Base-by-base conservation (phyloP, 106 monocot genomes). In the Allium sativum region DNA sequence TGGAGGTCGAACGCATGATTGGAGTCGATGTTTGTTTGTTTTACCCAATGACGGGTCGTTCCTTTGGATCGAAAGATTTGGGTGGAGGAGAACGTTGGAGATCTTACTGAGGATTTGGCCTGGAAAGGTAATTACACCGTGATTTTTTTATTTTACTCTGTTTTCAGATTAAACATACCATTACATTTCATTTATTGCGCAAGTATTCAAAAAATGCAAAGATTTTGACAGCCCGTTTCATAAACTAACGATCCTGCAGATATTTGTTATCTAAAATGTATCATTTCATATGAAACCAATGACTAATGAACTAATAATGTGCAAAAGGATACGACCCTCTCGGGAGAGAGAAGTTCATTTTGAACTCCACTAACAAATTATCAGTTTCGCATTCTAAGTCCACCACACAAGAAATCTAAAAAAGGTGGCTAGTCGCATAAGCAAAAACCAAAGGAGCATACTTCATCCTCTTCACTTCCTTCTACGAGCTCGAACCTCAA, bases 401-500 rank as follows among this genome's bases (percentile, higher is more conserved):
- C 17, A 16, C 40, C 40, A 2, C n/a, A 4, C 1, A 9, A 10
- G 65, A 11, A 14, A 45, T 22, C 15, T 8, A 56, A 11, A 12
- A 42, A 10, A 51, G 52, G 12, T 10, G 73, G n/a, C 45, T 64
- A 48, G 63, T 13, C 3, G 16, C 74, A 52, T 55, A 68, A 12
- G 41, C 59, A 16, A 64, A 40, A 48, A 31, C 60, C 18, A 64
- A 42, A 18, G 72, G 62, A 71, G 73, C 81, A 15, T 54, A 78
- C 45, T 58, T 56, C 60, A 42, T 89, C 12, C 53, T 89, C 45
- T 89, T 89, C 71, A 84, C 84, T 21, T 58, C 81, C 17, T 68
- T 71, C 55, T 84, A 87, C 42, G 81, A 87, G 63, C 69, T 92
- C 3, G 92, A 87, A 58, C 18, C 78, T 0, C 18, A n/a, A 13